phyloP scores from a whole-genome alignment of 2,329 filamentous ascomycete species.

The Geoglossum cookeanum region DNA sequence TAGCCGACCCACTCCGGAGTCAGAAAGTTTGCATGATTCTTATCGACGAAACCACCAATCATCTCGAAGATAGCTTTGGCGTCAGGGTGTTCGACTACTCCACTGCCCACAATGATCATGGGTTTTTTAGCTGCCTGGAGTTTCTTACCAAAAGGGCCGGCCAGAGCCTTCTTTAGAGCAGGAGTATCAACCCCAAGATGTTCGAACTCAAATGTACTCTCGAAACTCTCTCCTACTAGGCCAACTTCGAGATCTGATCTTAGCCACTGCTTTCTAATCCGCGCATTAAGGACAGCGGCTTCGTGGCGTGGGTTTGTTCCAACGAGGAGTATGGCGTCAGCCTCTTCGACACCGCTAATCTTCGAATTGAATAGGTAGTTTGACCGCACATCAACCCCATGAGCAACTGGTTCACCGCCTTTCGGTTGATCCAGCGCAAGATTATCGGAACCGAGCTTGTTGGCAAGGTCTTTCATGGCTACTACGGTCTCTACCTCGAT shows the following conservation, averaged over 20 bases:
- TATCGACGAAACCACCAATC: conserved; percentile 78
- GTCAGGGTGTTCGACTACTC: conserved; percentile 75
- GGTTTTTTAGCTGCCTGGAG: conserved; percentile 71
- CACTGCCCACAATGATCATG: conserved; percentile 92
- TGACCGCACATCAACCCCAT: conserved; percentile 81
- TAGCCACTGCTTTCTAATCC: conserved; percentile 95
- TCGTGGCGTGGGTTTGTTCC: conserved; percentile 93
- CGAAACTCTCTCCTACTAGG: conserved; percentile 74
- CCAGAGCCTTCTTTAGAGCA: conserved; percentile 66
- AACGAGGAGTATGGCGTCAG: conserved; percentile 77
- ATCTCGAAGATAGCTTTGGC: conserved; percentile 87
- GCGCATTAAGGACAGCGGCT: conserved; percentile 84
- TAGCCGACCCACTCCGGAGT: conserved; percentile 92
- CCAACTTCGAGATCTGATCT: conserved; percentile 86
- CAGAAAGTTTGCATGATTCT: conserved; percentile 73
- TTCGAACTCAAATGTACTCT: conserved; percentile 90
- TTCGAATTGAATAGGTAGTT: conserved; percentile 96
- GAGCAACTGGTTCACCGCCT: conserved; percentile 66
- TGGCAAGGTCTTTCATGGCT: conserved; percentile 91
- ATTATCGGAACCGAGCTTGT: conserved; percentile 92
- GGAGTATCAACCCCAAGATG: conserved; percentile 66
- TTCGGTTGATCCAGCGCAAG: conserved; percentile 77
- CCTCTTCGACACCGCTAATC: conserved; percentile 85
- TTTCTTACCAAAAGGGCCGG: conserved; percentile 83
- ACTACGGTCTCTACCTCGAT: conserved; percentile 86